Evolutionary conservation across 805 yeast genomes (phyloP).

Genomic region (Metschnikowia vanudenii): DNA sequence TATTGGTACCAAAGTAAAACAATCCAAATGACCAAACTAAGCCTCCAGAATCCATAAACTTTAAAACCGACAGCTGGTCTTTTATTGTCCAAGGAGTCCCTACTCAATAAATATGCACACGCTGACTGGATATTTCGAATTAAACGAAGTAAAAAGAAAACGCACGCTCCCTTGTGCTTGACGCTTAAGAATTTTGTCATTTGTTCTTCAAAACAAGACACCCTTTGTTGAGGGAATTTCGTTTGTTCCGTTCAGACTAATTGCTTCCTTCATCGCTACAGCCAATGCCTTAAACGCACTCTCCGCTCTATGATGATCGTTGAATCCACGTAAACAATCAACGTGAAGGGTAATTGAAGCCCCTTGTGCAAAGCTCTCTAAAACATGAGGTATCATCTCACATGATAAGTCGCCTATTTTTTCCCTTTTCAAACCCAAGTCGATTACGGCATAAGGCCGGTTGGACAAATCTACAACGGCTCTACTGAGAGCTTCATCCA

Average conservation of each 20-base stretch:
- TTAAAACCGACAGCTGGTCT: too few relatives aligned
- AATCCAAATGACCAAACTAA: too few relatives aligned
- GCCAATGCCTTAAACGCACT: slow-evolving; percentile 96
- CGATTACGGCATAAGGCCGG: slow-evolving; percentile 88
- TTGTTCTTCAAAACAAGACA: slow-evolving; percentile 57
- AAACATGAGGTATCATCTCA: slow-evolving; percentile 97
- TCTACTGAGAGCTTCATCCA: slow-evolving; percentile 92
- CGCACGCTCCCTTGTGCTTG: too few relatives aligned
- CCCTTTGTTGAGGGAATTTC: slow-evolving; percentile 98
- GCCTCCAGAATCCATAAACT: too few relatives aligned
- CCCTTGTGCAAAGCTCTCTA: slow-evolving; percentile 90
- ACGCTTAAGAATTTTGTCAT: too few relatives aligned
- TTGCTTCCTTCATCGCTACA: slow-evolving; percentile 85
- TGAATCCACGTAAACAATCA: slow-evolving; percentile 88
- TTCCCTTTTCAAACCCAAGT: slow-evolving; percentile 87
- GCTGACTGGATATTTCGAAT: too few relatives aligned
- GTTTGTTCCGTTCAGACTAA: slow-evolving; percentile 74
- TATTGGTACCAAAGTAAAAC: too few relatives aligned
- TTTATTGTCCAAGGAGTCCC: too few relatives aligned
- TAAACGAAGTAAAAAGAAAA: too few relatives aligned
- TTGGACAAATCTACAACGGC: slow-evolving; percentile 96
- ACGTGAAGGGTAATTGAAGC: slow-evolving; percentile 92
- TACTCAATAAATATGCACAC: too few relatives aligned
- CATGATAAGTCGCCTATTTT: slow-evolving; percentile 88
- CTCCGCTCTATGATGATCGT: slow-evolving; percentile 96